Evolutionary conservation across 306 rosid species (phyloP), one percentile per base, ranked within the genome.

Genomic region (Astragalus membranaceus): DNA sequence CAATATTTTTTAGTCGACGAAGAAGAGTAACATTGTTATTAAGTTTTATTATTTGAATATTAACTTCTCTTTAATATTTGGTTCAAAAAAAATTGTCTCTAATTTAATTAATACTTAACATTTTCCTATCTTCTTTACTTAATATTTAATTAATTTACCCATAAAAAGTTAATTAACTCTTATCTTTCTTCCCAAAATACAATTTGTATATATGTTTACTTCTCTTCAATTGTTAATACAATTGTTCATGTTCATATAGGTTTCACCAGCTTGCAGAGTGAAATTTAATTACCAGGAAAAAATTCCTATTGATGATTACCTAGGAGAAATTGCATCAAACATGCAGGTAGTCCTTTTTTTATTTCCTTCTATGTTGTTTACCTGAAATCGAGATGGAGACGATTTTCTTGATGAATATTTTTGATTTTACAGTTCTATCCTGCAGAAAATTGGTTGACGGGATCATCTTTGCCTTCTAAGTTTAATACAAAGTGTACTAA

Each of bases 251-350:
- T 80, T 80, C 65, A 33, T 86, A 88, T 79, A 94, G 99, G 91
- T 91, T 80, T 83, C 95, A 67, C 95, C 99, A 53, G 78, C 90
- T 82, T 94, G 95, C 9, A 87, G 91, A 90, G 88, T 95, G 23
- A 81, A 73, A 82, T 94, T 94, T 64, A 96, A 94, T 81, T 94
- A 88, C 77, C 95, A 87, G 78, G 97, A 94, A 87, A 94, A 94
- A 86, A 77, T 37, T 70, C 92, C 65, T 67, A 95, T 96, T 44
- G 80, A 67, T 67, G 79, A 79, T 58, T 94, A 94, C 75, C 95
- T 77, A 6, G 86, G 83, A 73, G 10, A 77, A 66, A 67, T 90
- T 57, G 73, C 99, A 73, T 64, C 81, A 52, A 84, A 83, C 71
- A 94, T 94, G 97, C 83, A 87, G 97, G 99, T 94, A 76, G 51